Base-by-base conservation (phyloP, 768 basidiomycete genomes). In the Termitomyces sp. region DNA sequence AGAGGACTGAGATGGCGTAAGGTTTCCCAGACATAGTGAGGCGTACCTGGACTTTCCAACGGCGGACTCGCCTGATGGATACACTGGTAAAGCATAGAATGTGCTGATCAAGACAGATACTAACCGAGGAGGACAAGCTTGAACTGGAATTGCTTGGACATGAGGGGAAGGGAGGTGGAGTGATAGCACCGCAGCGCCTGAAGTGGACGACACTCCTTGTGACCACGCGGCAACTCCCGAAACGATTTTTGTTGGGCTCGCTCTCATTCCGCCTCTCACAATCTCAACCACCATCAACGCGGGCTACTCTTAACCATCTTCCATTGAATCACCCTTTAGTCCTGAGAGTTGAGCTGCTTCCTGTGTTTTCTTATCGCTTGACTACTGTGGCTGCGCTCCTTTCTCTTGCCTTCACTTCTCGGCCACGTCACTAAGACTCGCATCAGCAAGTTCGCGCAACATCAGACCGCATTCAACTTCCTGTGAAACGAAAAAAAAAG, bases 51-150 rank as follows among this genome's bases (percentile, higher is more conserved):
- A 92, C 79, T 99, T 99, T 50, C 97, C 97, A 47, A 99, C 97
- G 41, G 97, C 96, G 38, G 91, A 94, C 77, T 98, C 95, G 64
- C 95, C 94, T 97, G 66, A 25, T 42, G 23, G 56, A 55, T 44
- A 13, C 27, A 15, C n/a, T 31, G 23, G 53, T 51, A 11, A 59
- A 66, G 33, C 63, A 59, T 52, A 23, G 20, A 36, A 42, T 39
- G 13, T 22, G n/a, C 22, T 33, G 15, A 32, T 20, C 41, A 40
- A 10, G 20, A 22, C n/a, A 20, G 32, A 18, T 13, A 75, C 82
- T 60, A 57, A 91, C 97, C 97, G 58, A 98, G 84, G 43, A 98
- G 83, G 59, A 98, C 96, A 61, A 98, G 89, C 71, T 98, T 98
- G 78, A 96, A 97, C 73, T 93, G 91, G 62, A 81, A 90, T 74